These are phyloP conservation scores for Collybia mongolica DNA, from an alignment of 768 basidiomycete species.

Conservation along the genomic window DNA sequence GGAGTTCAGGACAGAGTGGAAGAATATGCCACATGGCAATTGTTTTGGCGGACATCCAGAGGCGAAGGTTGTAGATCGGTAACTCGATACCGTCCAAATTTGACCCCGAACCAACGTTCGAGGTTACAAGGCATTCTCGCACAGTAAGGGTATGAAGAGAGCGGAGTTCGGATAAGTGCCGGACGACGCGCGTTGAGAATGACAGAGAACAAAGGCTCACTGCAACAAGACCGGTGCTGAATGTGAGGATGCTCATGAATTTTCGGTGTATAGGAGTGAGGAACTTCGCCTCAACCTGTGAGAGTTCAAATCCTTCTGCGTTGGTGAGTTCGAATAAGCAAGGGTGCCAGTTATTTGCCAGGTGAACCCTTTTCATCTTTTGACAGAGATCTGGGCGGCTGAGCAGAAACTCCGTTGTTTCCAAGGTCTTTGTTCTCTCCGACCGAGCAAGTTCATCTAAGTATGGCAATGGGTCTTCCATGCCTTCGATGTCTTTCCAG, in stretches of 20 bases:
- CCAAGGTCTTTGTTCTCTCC: neutral
- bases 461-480: neutral
- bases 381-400: constrained; percentile 4
- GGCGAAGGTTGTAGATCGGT: neutral
- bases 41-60: too few species aligned
- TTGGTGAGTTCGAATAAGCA: neutral
- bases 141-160: constrained; percentile 20
- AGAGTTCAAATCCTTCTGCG: neutral
- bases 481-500: neutral
- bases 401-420: constrained; percentile 1
- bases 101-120: constrained; percentile 12
- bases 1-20: constrained; percentile 19
- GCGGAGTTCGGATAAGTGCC: constrained; percentile 13
- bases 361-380: neutral
- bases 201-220: constrained; percentile 17
- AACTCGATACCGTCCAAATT: constrained; percentile 17
- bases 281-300: neutral
- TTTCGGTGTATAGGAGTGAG: neutral
- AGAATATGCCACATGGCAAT: constrained; percentile 15
- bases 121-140: constrained; percentile 2
- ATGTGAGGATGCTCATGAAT: constrained; percentile 7
- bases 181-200: constrained; percentile 13
- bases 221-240: constrained; percentile 10
- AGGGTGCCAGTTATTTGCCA: neutral
- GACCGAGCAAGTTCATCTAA: neutral